phyloP scores from a whole-genome alignment of 805 yeast genomes.

The Candida nanaspora region DNA sequence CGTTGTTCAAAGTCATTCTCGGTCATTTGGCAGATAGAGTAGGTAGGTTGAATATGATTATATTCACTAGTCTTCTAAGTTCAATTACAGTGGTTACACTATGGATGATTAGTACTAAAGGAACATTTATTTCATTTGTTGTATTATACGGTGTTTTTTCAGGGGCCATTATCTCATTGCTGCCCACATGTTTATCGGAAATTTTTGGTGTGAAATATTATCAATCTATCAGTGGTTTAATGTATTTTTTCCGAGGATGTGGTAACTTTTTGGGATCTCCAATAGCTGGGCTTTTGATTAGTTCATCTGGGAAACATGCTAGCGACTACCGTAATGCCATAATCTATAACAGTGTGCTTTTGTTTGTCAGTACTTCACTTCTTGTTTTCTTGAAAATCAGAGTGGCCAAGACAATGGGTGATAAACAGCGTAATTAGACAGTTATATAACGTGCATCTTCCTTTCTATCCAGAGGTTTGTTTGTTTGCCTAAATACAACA shows the following conservation, averaged over 20 bases:
- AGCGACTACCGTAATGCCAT: slow-evolving; percentile 20
- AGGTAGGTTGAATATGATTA: slow-evolving; percentile 36
- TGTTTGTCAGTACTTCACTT: slow-evolving; percentile 1
- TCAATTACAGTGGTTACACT: slow-evolving; percentile 26
- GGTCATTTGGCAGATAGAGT: slow-evolving; percentile 32
- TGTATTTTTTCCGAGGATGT: slow-evolving; percentile 28
- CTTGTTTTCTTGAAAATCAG: not conserved
- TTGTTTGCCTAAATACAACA: too few relatives aligned
- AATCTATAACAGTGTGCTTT: slow-evolving; percentile 22
- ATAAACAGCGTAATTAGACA: too few relatives aligned
- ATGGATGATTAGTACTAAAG: slow-evolving; percentile 26
- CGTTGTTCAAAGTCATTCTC: slow-evolving; percentile 22
- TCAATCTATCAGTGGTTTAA: slow-evolving; percentile 26
- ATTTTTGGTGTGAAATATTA: slow-evolving; percentile 26
- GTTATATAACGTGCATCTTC: too few relatives aligned
- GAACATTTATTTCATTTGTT: slow-evolving; percentile 24
- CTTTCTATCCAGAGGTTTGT: too few relatives aligned
- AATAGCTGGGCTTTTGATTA: slow-evolving; percentile 26
- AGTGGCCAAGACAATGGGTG: slow-evolving; percentile 29
- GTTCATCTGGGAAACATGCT: slow-evolving; percentile 3
- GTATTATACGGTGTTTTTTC: slow-evolving; percentile 28
- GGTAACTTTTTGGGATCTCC: slow-evolving; percentile 30
- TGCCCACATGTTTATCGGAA: slow-evolving; percentile 28
- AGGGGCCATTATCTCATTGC: slow-evolving; percentile 27
- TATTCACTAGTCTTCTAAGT: slow-evolving; percentile 29